Percentiles rank a stretch among this genome's conserved stretches.
Evolutionary conservation across 2,329 filamentous ascomycete genomes (phyloP).

Genomic region (Anisogramma anomala): DNA sequence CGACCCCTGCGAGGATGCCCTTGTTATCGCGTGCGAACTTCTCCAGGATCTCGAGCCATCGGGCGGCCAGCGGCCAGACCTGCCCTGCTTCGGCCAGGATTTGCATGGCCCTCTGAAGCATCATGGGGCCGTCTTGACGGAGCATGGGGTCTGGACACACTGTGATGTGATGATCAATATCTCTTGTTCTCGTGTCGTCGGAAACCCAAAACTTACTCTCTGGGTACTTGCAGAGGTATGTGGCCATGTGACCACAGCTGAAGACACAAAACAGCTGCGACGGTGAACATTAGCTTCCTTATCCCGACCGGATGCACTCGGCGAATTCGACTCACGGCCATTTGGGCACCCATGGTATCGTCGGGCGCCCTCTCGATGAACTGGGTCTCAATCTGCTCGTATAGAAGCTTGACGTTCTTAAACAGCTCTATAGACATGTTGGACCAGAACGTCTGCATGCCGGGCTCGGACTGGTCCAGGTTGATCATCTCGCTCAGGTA

Average conservation of each 20-base stretch:
- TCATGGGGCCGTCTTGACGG: slow-evolving; percentile 30
- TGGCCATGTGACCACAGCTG: slow-evolving; percentile 40
- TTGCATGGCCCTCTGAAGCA: slow-evolving; percentile 33
- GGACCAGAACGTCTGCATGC: slow-evolving; percentile 29
- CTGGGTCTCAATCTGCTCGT: slow-evolving; percentile 39
- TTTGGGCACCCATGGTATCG: slow-evolving; percentile 41
- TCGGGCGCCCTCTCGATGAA: slow-evolving; percentile 34
- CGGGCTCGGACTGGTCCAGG: slow-evolving; percentile 27
- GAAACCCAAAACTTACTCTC: slow-evolving; percentile 26
- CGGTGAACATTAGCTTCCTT: not conserved
- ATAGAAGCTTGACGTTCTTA: slow-evolving; percentile 34
- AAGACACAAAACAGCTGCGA: slow-evolving; percentile 39
- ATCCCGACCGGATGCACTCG: not conserved
- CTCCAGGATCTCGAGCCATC: slow-evolving; percentile 40
- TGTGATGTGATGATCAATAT: slow-evolving; percentile 18
- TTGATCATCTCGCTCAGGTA: slow-evolving; percentile 39
- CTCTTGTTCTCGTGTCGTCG: not conserved
- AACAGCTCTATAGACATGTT: slow-evolving; percentile 37
- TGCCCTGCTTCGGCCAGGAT: slow-evolving; percentile 38
- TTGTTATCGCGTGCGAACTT: slow-evolving; percentile 35
- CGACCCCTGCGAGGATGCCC: slow-evolving; percentile 26
- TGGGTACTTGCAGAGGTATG: slow-evolving; percentile 41
- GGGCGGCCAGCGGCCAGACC: slow-evolving; percentile 41
- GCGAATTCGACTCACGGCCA: slow-evolving; percentile 28
- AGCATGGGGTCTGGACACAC: slow-evolving; percentile 32